These are phyloP conservation scores for Chlorella sorokiniana DNA, from an alignment of 139 green algal species.

Conservation along the genomic window DNA sequence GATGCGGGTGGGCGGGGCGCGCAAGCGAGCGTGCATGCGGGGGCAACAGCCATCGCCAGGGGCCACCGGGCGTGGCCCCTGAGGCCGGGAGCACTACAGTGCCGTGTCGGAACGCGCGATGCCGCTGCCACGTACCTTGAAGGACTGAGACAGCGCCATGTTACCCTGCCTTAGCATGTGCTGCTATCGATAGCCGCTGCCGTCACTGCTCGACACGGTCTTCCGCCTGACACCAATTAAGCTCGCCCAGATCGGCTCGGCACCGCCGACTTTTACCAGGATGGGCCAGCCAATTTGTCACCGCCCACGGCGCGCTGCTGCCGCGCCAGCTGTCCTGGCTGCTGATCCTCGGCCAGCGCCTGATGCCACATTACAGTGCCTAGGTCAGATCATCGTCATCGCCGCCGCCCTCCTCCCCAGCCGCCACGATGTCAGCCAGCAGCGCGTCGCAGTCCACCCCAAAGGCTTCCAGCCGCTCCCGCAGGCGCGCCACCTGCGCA, in stretches of 20 bases:
- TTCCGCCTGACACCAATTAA: too few species aligned
- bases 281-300: too few species aligned
- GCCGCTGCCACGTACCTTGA: slow-evolving; percentile 14
- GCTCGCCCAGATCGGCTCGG: too few species aligned
- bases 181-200: background rate
- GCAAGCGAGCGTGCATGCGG: too few species aligned
- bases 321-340: too few species aligned
- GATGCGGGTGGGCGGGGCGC: too few species aligned
- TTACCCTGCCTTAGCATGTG: background rate
- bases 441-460: slow-evolving; percentile 75
- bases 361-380: background rate
- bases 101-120: background rate
- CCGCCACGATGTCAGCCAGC: slow-evolving; percentile 42
- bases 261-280: too few species aligned
- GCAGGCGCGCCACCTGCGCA: slow-evolving; percentile 34
- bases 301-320: background rate
- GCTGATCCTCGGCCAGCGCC: too few species aligned
- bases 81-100: background rate
- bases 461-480: slow-evolving; percentile 51
- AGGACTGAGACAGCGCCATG: slow-evolving; percentile 29
- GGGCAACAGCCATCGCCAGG: background rate
- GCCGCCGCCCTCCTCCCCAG: slow-evolving; percentile 36
- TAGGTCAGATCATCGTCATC: background rate
- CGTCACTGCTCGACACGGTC: too few species aligned
- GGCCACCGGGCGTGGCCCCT: too few species aligned